phyloP scores from a whole-genome alignment of 495 filamentous ascomycete species.

The Aspergillus sparsus region DNA sequence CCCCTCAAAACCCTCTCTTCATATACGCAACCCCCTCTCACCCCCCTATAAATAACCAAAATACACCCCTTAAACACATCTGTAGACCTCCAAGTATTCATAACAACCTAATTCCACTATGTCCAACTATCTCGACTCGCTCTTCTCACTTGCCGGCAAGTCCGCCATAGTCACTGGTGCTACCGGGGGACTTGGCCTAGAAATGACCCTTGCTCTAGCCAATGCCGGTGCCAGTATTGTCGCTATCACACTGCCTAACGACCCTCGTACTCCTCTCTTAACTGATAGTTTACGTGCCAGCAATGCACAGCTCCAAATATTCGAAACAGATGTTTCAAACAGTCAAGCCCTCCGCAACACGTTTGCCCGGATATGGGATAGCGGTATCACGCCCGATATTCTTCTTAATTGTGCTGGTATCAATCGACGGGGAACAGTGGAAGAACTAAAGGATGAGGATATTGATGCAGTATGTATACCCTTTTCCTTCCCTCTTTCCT shows the following conservation, averaged over 20 bases:
- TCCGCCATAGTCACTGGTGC: conserved; percentile 15
- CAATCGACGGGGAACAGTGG: background rate
- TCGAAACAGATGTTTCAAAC: background rate
- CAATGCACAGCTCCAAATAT: no score
- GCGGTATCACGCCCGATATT: no score
- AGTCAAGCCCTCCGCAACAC: background rate
- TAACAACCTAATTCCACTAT: no score
- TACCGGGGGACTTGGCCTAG: conserved; percentile 5
- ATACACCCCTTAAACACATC: no score
- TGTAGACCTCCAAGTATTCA: no score
- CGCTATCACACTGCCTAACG: background rate
- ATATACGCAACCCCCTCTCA: no score
- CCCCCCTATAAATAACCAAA: no score
- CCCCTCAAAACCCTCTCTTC: no score
- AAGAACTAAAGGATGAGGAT: conserved; percentile 6
- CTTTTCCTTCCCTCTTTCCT: no score
- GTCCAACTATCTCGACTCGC: no score
- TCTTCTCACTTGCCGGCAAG: conserved; percentile 14
- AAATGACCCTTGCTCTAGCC: conserved; percentile 17
- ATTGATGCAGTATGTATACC: conserved; percentile 2
- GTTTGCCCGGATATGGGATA: no score
- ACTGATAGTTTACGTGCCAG: no score
- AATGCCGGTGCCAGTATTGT: conserved; percentile 7
- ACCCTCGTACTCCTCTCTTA: background rate
- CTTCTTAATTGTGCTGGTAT: background rate